A percentile compares a stretch with the other conserved stretches of the same genome.
phyloP scores from a whole-genome alignment of 2,329 filamentous ascomycete genomes.

The Stachybotrys elegans region DNA sequence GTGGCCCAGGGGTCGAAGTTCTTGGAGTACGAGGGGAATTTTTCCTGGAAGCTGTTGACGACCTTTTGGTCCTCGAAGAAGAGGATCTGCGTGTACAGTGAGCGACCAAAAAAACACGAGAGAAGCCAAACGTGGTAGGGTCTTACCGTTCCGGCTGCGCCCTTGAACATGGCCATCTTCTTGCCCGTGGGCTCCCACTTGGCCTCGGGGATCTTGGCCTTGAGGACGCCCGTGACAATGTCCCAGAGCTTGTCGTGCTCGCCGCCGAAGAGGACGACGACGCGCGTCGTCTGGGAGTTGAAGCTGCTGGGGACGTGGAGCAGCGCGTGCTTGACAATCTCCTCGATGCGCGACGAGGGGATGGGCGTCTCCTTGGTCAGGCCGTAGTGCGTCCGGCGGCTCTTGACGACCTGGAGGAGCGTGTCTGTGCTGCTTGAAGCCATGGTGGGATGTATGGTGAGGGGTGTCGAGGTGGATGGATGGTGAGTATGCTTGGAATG shows the following conservation, averaged over 20 bases:
- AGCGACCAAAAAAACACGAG: background rate
- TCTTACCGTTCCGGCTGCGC: constrained; percentile 43
- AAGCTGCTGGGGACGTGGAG: constrained; percentile 57
- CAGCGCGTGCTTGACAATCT: constrained; percentile 42
- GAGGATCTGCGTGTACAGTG: constrained; percentile 35
- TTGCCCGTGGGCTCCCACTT: constrained; percentile 4
- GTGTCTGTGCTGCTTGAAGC: background rate
- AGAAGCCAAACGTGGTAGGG: too few relatives aligned
- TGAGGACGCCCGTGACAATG: constrained; percentile 48
- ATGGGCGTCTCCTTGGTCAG: constrained; percentile 41
- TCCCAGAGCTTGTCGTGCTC: constrained; percentile 67
- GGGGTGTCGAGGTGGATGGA: too few relatives aligned
- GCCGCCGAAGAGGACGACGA: constrained; percentile 57
- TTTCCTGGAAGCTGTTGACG: constrained; percentile 2
- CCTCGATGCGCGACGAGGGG: constrained; percentile 39
- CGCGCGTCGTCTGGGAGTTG: constrained; percentile 62
- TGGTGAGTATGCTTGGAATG: too few relatives aligned
- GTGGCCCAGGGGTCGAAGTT: constrained; percentile 58
- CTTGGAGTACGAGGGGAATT: constrained; percentile 52
- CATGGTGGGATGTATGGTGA: background rate
- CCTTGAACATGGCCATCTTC: constrained; percentile 35
- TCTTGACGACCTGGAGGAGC: constrained; percentile 28
- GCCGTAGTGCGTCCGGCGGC: constrained; percentile 45
- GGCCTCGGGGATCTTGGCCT: constrained; percentile 36
- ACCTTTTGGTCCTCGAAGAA: constrained; percentile 61